These are phyloP conservation scores for Aureobasidium musti DNA, from an alignment of 2,329 filamentous ascomycete species.

Conservation along the genomic window DNA sequence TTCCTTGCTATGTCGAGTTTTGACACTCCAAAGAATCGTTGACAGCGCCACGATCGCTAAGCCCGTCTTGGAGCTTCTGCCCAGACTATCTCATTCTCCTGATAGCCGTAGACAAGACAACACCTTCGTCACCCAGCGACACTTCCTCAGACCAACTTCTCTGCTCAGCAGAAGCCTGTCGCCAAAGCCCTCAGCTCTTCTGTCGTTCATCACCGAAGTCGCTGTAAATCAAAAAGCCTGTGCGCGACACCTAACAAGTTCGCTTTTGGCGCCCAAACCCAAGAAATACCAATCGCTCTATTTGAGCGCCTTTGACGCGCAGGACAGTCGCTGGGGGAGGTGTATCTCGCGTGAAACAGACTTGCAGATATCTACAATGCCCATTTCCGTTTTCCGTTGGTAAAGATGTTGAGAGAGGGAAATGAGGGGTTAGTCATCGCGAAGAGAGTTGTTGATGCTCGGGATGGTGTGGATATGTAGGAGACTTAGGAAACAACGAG, in stretches of 20 bases:
- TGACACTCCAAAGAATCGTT: slow-evolving; percentile 6
- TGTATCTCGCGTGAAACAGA: slow-evolving; percentile 44
- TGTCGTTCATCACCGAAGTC: slow-evolving; percentile 38
- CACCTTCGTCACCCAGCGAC: slow-evolving; percentile 41
- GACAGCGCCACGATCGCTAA: not conserved
- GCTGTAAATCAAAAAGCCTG: slow-evolving; percentile 45
- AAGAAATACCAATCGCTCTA: slow-evolving; percentile 44
- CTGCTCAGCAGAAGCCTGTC: slow-evolving; percentile 37
- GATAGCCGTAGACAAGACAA: slow-evolving; percentile 41
- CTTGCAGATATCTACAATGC: slow-evolving; percentile 21
- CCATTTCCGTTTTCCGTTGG: slow-evolving; percentile 31
- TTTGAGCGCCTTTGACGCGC: slow-evolving; percentile 44
- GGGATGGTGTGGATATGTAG: not conserved
- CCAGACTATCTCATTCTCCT: slow-evolving; percentile 46
- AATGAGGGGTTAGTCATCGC: not conserved
- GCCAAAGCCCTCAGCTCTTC: slow-evolving; percentile 29
- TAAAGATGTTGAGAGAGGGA: not conserved
- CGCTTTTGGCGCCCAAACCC: slow-evolving; percentile 47
- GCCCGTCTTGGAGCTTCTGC: slow-evolving; percentile 39
- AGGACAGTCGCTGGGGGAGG: slow-evolving; percentile 37
- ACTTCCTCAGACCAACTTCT: slow-evolving; percentile 39
- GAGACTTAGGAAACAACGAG: not conserved
- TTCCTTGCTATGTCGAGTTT: not conserved
- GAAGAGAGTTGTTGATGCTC: not conserved
- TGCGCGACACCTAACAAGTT: slow-evolving; percentile 46